Evolutionary conservation across 2,329 filamentous ascomycete species (phyloP).

Genomic region (Onygenales sp.): DNA sequence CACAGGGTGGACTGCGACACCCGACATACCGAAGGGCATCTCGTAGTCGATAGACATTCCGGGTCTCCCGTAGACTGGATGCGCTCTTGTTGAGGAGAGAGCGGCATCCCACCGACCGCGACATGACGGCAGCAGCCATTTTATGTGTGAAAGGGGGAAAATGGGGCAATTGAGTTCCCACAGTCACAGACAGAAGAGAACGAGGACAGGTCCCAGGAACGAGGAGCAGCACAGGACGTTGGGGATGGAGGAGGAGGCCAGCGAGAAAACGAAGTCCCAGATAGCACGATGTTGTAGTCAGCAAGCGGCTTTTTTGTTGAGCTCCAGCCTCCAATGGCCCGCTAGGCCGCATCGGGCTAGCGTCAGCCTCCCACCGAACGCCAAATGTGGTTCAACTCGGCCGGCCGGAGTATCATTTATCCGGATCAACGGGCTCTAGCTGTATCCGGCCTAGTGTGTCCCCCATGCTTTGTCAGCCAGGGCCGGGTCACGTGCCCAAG

Average conservation of each 20-base stretch:
- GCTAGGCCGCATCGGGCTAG: too few species aligned
- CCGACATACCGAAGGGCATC: constrained; percentile 31
- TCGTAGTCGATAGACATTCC: constrained; percentile 34
- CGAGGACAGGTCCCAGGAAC: background rate
- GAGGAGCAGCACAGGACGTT: background rate
- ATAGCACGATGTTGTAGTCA: background rate
- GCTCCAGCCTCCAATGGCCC: too few species aligned
- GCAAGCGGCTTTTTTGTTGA: too few species aligned
- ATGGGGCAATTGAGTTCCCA: constrained; percentile 2
- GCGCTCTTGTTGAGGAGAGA: constrained; percentile 33
- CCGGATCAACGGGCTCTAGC: background rate
- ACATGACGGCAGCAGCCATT: constrained; percentile 46
- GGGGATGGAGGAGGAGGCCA: background rate
- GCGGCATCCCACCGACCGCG: constrained; percentile 36
- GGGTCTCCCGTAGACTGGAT: constrained; percentile 36
- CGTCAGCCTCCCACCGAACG: too few species aligned
- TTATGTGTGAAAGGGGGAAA: constrained; percentile 14
- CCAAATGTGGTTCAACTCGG: too few species aligned
- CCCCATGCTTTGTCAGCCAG: background rate
- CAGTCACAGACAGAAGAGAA: background rate
- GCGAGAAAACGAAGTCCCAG: background rate
- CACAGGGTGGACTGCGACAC: background rate
- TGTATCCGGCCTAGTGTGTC: background rate
- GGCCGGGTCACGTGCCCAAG: background rate
- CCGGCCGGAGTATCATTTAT: too few species aligned